Percentiles rank a stretch among this genome's conserved stretches.
Conservation (phyloP, 2,329 filamentous ascomycete species). For the Bipolaris bicolor region DNA sequence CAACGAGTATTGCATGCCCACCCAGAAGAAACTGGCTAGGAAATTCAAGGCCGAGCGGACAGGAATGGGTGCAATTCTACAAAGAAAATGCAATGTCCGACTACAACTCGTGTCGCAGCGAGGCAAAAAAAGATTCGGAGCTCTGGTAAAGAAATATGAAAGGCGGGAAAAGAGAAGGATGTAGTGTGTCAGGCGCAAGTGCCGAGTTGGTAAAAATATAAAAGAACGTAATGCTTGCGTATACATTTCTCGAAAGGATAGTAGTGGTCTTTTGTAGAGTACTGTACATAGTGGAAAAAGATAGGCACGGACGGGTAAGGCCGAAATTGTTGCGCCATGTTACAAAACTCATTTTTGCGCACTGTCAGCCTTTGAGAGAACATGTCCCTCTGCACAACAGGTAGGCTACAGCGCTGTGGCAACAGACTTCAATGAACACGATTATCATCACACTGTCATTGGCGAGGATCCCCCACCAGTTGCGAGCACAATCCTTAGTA, state of each 20-base stretch:
- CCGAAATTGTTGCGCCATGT: neutral
- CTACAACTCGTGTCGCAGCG: conserved; percentile 3
- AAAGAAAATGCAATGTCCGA: neutral
- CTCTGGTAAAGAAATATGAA: neutral
- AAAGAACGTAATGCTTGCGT: neutral
- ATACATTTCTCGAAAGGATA: neutral
- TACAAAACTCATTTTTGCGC: neutral
- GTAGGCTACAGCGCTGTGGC: neutral
- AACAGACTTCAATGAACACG: neutral
- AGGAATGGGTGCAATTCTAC: neutral
- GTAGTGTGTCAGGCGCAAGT: neutral
- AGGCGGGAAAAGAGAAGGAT: conserved; percentile 7
- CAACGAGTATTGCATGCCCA: neutral
- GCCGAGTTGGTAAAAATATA: neutral
- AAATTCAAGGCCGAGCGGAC: neutral
- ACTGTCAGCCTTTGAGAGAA: neutral
- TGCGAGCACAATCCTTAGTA: conserved; percentile 11
- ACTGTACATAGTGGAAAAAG: neutral
- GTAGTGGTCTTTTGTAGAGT: neutral
- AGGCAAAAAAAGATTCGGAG: conserved; percentile 7
- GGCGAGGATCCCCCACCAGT: conserved; percentile 5
- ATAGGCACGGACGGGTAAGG: neutral
- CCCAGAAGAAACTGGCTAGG: neutral
- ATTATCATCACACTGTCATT: neutral
- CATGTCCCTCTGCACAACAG: neutral